Percentiles rank a stretch among this genome's conserved stretches.
phyloP scores from a whole-genome alignment of 805 yeast species.

The Metschnikowia noctiluminum region DNA sequence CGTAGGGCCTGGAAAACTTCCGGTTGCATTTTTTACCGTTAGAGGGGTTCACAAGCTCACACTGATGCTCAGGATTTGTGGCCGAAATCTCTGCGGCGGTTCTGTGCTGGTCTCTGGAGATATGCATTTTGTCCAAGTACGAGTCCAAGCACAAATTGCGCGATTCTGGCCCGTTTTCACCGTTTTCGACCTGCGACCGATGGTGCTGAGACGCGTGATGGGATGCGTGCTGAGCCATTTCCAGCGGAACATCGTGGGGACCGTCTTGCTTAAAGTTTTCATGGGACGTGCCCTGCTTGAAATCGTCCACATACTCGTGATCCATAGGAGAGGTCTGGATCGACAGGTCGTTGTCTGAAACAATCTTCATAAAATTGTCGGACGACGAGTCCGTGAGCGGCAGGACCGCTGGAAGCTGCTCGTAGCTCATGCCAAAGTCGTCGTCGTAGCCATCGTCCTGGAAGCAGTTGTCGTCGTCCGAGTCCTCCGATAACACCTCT shows the following conservation, averaged over 20 bases:
- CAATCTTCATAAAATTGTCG: conserved; percentile 7
- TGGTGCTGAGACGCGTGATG: no score
- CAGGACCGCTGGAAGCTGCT: conserved; percentile 6
- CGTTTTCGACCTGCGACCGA: not conserved
- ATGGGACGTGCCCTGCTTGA: conserved; percentile 1
- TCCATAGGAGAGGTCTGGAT: conserved; percentile 1
- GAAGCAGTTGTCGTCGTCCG: conserved; percentile 37
- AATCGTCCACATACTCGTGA: conserved; percentile 5
- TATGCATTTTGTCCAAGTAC: conserved; percentile 2
- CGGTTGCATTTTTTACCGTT: conserved; percentile 67
- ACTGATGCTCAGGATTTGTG: conserved; percentile 46
- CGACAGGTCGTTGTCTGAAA: not conserved
- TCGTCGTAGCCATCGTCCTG: conserved; percentile 26
- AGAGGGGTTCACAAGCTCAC: conserved; percentile 56
- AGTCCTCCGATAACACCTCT: conserved; percentile 40
- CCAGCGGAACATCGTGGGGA: not conserved
- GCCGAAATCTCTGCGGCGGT: conserved; percentile 33
- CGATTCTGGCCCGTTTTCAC: not conserved
- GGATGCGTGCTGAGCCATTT: no score
- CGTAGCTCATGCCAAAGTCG: conserved; percentile 13
- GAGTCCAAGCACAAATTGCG: conserved; percentile 2
- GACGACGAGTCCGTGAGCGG: conserved; percentile 2
- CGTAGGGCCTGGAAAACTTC: conserved; percentile 72
- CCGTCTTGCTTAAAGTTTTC: conserved; percentile 2
- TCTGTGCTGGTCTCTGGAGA: conserved; percentile 14